Evolutionary conservation across 148 eudicot species (phyloP), one percentile per base, ranked within the genome.

Genomic region (Heliamphora exappendiculata): DNA sequence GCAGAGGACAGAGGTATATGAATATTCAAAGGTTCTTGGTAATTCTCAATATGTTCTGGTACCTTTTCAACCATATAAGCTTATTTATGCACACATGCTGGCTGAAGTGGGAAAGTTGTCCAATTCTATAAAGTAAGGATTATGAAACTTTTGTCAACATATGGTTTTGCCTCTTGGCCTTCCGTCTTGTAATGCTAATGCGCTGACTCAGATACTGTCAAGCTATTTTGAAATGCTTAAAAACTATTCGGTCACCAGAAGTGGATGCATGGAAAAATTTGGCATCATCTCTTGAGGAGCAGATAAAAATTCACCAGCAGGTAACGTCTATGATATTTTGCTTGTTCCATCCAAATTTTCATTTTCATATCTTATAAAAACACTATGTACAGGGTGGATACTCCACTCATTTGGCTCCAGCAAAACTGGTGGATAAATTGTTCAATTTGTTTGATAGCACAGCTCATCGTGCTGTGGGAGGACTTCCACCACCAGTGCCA

Each of bases 61-160:
- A 20, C 88, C 92, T 2, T 92, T 90, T 82, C 97, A 92, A 76
- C 97, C 97, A 63, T 92, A 90, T 71, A 92, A 92, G 85, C 80
- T 89, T 74, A 53, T 88, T 33, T 92, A 92, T 79, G 97, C 97
- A 58, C 72, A 77, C 78, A 92, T 92, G 97, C 75, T 92, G 86
- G 94, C 94, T 22, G 94, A 92, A 87, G 90, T 91, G 58, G 96
- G 96, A 62, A 91, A 84, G 69, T 3, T 89, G 26, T 82, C 96
- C 65, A 93, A 91, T 69, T 89, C 96, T 29, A 70, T 89, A 74
- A 91, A 91, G 96, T 91, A 91, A 54, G 90, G 59, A n/a, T 63
- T 69, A 34, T 74, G 62, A 22, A 50, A 17, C 45, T 64, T 70
- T 14, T 41, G 49, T 41, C 20, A 14, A 67, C 5, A 37, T 67